These are phyloP conservation scores for Aspergillus ibericus DNA, from an alignment of 2,329 filamentous ascomycete genomes.

Conservation along the genomic window DNA sequence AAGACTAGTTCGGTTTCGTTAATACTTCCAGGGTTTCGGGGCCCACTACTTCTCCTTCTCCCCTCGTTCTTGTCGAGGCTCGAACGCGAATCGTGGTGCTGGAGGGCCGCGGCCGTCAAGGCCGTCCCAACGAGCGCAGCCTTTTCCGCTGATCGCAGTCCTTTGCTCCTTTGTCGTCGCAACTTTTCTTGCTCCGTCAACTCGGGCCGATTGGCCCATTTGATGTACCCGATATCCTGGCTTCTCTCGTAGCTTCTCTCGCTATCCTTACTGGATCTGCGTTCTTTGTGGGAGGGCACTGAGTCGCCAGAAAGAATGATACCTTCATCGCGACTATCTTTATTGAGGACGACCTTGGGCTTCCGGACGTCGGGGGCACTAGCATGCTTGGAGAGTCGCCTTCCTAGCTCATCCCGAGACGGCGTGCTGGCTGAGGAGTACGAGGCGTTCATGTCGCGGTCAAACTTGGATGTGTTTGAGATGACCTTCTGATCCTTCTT, in stretches of 20 bases:
- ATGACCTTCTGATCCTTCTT: slow-evolving; percentile 86
- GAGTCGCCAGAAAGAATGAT: slow-evolving; percentile 56
- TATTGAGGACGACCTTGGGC: slow-evolving; percentile 62
- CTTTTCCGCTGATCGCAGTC: slow-evolving; percentile 56
- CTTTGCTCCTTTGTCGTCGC: slow-evolving; percentile 56
- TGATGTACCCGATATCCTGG: slow-evolving; percentile 48
- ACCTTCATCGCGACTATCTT: slow-evolving; percentile 59
- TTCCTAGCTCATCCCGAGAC: slow-evolving; percentile 55
- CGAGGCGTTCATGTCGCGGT: slow-evolving; percentile 63
- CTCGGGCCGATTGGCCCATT: slow-evolving; percentile 49
- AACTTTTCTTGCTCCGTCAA: slow-evolving; percentile 53
- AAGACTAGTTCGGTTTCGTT: slow-evolving; percentile 57
- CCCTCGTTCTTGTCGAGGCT: slow-evolving; percentile 49
- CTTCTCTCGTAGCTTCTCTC: slow-evolving; percentile 50
- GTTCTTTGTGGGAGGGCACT: slow-evolving; percentile 54
- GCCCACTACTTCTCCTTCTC: slow-evolving; percentile 42
- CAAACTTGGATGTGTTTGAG: slow-evolving; percentile 68
- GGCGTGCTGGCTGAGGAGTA: slow-evolving; percentile 57
- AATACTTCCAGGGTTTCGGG: slow-evolving; percentile 45
- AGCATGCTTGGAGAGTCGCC: slow-evolving; percentile 60
- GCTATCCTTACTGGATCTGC: slow-evolving; percentile 51
- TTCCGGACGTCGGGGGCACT: slow-evolving; percentile 62
- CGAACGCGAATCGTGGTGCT: slow-evolving; percentile 65
- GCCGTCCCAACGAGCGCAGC: slow-evolving; percentile 57
- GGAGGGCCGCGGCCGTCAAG: slow-evolving; percentile 62